phyloP scores from a whole-genome alignment of 139 green algal genomes.

The Micromonas pusilla region DNA sequence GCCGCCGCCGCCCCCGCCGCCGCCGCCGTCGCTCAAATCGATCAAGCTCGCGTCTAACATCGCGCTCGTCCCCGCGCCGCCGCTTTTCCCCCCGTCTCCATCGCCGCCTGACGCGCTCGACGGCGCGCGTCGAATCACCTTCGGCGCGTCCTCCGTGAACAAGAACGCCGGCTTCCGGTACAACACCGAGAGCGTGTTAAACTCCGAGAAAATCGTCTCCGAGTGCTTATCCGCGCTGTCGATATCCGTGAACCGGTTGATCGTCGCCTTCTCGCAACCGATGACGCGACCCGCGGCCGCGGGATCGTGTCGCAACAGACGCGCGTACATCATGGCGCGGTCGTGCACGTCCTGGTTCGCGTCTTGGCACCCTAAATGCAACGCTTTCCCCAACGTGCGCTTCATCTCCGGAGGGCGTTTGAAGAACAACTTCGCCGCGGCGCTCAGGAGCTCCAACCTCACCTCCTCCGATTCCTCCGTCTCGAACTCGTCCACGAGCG shows the following conservation, averaged over 20 bases:
- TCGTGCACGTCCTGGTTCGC: slow-evolving; percentile 76
- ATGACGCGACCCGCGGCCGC: slow-evolving; percentile 31
- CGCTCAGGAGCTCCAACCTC: slow-evolving; percentile 71
- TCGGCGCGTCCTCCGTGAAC: slow-evolving; percentile 40
- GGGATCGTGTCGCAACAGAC: slow-evolving; percentile 59
- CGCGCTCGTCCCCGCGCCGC: background rate
- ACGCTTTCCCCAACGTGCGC: slow-evolving; percentile 30
- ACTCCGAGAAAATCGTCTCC: slow-evolving; percentile 80
- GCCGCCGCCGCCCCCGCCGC: background rate
- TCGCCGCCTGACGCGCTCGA: slow-evolving; percentile 6
- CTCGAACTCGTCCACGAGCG: slow-evolving; percentile 51
- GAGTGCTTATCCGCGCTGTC: slow-evolving; percentile 51
- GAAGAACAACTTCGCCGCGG: slow-evolving; percentile 83
- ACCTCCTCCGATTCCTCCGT: slow-evolving; percentile 37
- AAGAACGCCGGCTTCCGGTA: slow-evolving; percentile 53
- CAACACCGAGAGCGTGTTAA: slow-evolving; percentile 82
- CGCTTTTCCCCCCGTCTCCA: background rate
- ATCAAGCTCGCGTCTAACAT: slow-evolving; percentile 23
- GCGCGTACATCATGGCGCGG: slow-evolving; percentile 82
- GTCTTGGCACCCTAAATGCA: slow-evolving; percentile 30
- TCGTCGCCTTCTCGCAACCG: slow-evolving; percentile 29
- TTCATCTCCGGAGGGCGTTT: slow-evolving; percentile 56
- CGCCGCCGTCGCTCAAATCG: slow-evolving; percentile 24
- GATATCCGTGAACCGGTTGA: slow-evolving; percentile 49
- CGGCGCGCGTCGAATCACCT: background rate